A percentile compares a stretch with the other conserved stretches of the same genome.
These are phyloP conservation scores for Bassia scoparia DNA, from an alignment of 148 eudicot species.

Conservation along the genomic window DNA sequence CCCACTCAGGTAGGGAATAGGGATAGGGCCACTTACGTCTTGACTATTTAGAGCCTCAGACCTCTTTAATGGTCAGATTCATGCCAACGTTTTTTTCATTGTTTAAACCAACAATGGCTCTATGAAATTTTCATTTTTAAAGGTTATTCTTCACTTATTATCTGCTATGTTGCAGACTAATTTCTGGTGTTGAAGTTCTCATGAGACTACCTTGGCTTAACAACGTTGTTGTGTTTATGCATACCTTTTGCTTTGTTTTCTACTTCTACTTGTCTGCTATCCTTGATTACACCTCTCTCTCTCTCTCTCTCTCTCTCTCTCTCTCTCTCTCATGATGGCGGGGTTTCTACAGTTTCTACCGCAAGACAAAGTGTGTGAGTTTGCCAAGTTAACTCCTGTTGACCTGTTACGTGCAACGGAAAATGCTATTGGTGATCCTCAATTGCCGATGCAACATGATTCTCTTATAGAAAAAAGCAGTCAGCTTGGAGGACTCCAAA, in stretches of 20 bases:
- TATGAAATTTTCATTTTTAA: not conserved
- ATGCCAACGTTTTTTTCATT: not conserved
- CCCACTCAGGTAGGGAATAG: too few species aligned
- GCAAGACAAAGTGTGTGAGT: slow-evolving; percentile 98
- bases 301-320: not conserved
- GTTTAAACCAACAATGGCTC: not conserved
- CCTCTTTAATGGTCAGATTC: not conserved
- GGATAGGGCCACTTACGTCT: not conserved
- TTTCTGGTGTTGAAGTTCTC: not conserved
- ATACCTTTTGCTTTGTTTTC: not conserved
- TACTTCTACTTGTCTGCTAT: not conserved
- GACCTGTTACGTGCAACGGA: slow-evolving; percentile 92
- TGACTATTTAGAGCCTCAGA: not conserved
- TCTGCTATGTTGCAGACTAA: not conserved
- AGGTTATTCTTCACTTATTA: not conserved
- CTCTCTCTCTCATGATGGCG: slow-evolving; percentile 7
- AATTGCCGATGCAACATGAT: slow-evolving; percentile 73
- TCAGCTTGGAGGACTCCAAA: slow-evolving; percentile 60
- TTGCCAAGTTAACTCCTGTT: slow-evolving; percentile 89
- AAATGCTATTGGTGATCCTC: slow-evolving; percentile 95
- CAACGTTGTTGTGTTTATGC: not conserved
- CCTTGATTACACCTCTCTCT: not conserved
- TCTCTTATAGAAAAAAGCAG: slow-evolving; percentile 64
- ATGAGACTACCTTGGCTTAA: not conserved
- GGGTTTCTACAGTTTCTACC: slow-evolving; percentile 63